Evolutionary conservation across 257 asterid genomes (phyloP).

Genomic region (Capsicum rhomboideum): DNA sequence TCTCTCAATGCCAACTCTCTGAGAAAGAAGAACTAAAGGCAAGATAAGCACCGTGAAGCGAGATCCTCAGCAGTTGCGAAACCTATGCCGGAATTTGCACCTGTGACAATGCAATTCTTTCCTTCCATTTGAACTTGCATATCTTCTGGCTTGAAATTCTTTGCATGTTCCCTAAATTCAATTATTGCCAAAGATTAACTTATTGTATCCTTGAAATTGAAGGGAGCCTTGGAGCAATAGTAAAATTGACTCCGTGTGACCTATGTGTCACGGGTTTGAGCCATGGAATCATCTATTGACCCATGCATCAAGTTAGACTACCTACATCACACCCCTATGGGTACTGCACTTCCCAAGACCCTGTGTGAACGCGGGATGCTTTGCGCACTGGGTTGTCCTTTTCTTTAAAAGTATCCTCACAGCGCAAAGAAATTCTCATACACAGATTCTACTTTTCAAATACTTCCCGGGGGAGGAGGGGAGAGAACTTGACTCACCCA

Average conservation of each 20-base stretch:
- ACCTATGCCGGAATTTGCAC: constrained; percentile 95
- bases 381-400: background rate
- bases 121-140: constrained; percentile 61
- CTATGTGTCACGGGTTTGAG: background rate
- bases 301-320: background rate
- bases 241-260: background rate
- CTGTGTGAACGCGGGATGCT: background rate
- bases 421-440: background rate
- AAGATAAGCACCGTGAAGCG: constrained; percentile 58
- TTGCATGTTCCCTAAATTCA: constrained; percentile 65
- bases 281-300: background rate
- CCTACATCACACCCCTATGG: background rate
- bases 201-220: background rate
- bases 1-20: background rate
- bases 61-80: constrained; percentile 84
- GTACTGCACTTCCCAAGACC: background rate
- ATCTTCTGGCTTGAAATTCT: constrained; percentile 63
- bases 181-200: background rate
- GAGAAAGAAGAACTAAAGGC: background rate
- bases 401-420: background rate
- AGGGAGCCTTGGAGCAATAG: background rate
- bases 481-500: background rate
- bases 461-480: no score
- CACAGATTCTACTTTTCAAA: background rate
- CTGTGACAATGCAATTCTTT: constrained; percentile 85